These are phyloP conservation scores for Exophiala dermatitidis DNA, from an alignment of 2,329 filamentous ascomycete genomes.

Conservation along the genomic window DNA sequence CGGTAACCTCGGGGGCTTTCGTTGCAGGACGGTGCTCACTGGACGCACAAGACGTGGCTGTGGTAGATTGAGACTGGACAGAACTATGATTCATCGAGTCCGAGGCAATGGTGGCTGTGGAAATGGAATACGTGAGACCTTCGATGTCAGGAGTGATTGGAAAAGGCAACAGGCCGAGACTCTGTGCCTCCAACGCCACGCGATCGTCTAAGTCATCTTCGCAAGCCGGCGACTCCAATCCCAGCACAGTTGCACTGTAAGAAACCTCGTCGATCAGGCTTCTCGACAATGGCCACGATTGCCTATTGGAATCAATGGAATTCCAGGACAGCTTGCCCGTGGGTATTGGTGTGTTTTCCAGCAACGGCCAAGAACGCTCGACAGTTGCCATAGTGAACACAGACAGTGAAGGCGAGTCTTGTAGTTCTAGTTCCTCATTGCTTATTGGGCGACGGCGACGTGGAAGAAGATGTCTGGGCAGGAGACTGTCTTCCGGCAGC, in stretches of 20 bases:
- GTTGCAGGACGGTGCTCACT: constrained; percentile 22
- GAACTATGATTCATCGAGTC: constrained; percentile 20
- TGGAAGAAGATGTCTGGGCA: neutral
- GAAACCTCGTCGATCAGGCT: constrained; percentile 32
- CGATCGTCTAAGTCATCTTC: constrained; percentile 35
- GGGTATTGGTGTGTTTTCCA: constrained; percentile 4
- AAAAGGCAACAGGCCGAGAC: constrained; percentile 35
- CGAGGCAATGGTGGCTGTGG: constrained; percentile 24
- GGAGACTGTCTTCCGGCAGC: constrained; percentile 1
- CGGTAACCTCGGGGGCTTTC: constrained; percentile 12
- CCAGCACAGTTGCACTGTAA: constrained; percentile 36
- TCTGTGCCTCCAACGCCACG: constrained; percentile 34
- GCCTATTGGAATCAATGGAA: constrained; percentile 11
- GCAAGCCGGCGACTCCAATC: constrained; percentile 30
- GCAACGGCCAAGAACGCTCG: constrained; percentile 12
- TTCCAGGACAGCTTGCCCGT: constrained; percentile 10
- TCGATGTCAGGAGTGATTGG: constrained; percentile 33
- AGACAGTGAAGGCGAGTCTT: constrained; percentile 1
- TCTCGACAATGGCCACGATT: constrained; percentile 9
- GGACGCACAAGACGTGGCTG: constrained; percentile 26
- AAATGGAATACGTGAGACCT: constrained; percentile 30
- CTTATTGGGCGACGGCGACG: constrained; percentile 6
- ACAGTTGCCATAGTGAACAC: constrained; percentile 16
- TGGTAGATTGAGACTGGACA: constrained; percentile 25
- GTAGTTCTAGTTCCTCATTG: constrained; percentile 11